These are phyloP conservation scores for Senecio squalidus DNA, from an alignment of 140 eudicot genomes.

Conservation along the genomic window DNA sequence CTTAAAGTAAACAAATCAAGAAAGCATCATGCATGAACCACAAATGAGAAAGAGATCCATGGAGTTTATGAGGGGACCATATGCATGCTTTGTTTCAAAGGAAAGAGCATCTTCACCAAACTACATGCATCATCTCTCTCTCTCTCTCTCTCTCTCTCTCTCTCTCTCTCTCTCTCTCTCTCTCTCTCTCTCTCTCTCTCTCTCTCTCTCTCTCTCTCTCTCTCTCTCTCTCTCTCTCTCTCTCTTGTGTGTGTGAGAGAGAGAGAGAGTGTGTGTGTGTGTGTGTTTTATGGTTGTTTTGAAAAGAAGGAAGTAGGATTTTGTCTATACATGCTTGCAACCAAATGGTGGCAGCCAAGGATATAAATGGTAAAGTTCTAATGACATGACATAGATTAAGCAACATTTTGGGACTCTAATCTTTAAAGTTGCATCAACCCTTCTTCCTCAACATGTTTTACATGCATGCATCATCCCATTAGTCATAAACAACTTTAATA, in stretches of 20 bases:
- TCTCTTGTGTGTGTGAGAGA: not conserved
- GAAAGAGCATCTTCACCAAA: constrained; percentile 40
- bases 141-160: too few species aligned
- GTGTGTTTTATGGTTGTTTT: not conserved
- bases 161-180: too few species aligned
- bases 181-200: too few species aligned
- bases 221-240: too few species aligned
- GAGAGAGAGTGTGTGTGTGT: not conserved
- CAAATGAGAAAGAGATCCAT: constrained; percentile 23
- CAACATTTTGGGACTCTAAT: constrained; percentile 12
- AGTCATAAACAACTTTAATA: too few species aligned
- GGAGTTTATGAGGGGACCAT: constrained; percentile 41
- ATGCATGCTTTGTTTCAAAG: constrained; percentile 24
- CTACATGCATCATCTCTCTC: constrained; percentile 1
- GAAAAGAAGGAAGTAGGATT: not conserved
- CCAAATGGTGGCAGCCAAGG: constrained; percentile 20
- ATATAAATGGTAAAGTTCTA: constrained; percentile 25
- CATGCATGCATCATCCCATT: not conserved
- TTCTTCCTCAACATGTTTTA: constrained; percentile 1
- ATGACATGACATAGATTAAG: constrained; percentile 28
- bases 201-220: too few species aligned
- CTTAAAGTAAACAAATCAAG: constrained; percentile 17
- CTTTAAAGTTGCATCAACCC: constrained; percentile 13
- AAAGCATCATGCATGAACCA: constrained; percentile 29
- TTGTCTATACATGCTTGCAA: constrained; percentile 9